Conservation (phyloP, 1,284 basidiomycete species). For the Apiotrichum siamense region DNA sequence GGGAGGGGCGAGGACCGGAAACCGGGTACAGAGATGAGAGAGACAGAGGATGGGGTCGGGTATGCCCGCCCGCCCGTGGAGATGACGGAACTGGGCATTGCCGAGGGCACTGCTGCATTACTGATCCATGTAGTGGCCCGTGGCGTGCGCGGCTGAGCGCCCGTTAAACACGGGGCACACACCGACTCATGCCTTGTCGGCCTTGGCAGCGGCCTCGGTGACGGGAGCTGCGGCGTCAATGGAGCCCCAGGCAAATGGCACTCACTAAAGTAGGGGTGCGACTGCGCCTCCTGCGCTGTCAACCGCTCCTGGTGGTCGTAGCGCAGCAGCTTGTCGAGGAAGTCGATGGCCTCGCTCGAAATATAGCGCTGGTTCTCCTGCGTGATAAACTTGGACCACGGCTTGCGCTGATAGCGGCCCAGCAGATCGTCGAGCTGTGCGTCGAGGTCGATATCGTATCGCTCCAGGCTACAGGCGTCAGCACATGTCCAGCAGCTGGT, state of each 20-base stretch:
- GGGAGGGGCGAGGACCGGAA: no score
- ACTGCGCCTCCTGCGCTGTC: constrained; percentile 85
- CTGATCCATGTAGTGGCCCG: no score
- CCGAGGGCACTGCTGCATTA: no score
- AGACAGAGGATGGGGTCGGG: no score
- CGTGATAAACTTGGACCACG: constrained; percentile 89
- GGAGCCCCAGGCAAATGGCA: background rate
- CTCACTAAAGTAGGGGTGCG: constrained; percentile 80
- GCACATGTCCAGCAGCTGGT: no score
- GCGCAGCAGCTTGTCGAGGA: constrained; percentile 88
- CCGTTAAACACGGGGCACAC: no score
- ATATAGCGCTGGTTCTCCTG: constrained; percentile 93
- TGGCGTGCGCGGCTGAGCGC: no score
- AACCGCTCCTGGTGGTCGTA: constrained; percentile 95
- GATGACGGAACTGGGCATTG: no score
- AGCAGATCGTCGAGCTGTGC: constrained; percentile 84
- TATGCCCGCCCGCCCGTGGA: no score
- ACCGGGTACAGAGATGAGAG: no score
- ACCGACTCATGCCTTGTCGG: background rate
- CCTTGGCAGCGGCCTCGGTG: constrained; percentile 13
- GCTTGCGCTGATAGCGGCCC: constrained; percentile 84
- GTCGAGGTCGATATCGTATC: constrained; percentile 90
- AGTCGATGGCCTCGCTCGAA: constrained; percentile 96
- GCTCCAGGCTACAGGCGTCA: constrained; percentile 68
- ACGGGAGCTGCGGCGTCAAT: constrained; percentile 12